phyloP scores from a whole-genome alignment of 441 rosid species.

The Croton setiger region DNA sequence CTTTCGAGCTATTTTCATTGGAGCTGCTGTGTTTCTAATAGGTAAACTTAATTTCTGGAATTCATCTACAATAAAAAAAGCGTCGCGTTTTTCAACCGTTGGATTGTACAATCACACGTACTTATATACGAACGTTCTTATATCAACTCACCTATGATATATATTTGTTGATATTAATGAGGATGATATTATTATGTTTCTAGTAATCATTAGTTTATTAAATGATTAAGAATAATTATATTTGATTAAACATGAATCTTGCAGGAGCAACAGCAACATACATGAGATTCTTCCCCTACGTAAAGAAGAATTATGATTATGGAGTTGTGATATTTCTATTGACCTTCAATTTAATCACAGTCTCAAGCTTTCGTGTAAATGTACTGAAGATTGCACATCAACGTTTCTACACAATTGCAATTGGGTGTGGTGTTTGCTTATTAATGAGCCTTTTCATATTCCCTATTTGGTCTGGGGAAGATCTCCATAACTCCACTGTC shows the following conservation, averaged over 20 bases:
- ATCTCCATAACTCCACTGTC: slow-evolving; percentile 68
- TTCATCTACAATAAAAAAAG: too few species aligned
- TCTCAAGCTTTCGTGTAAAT: slow-evolving; percentile 68
- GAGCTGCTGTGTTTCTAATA: slow-evolving; percentile 55
- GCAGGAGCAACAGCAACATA: slow-evolving; percentile 72
- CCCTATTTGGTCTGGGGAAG: slow-evolving; percentile 89
- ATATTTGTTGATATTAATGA: too few species aligned
- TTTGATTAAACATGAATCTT: neutral
- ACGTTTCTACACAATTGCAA: slow-evolving; percentile 61
- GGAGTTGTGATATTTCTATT: slow-evolving; percentile 82
- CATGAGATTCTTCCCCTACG: slow-evolving; percentile 67
- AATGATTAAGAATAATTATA: neutral
- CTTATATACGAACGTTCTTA: too few species aligned
- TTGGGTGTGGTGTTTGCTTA: slow-evolving; percentile 74
- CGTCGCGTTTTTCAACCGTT: too few species aligned
- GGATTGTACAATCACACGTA: too few species aligned
- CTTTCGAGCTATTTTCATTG: slow-evolving; percentile 67
- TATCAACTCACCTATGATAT: too few species aligned
- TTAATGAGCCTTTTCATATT: slow-evolving; percentile 61
- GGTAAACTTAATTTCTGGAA: slow-evolving; percentile 32
- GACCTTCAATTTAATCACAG: slow-evolving; percentile 77
- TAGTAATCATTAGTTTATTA: too few species aligned
- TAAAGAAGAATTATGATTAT: slow-evolving; percentile 82
- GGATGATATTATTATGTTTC: too few species aligned
- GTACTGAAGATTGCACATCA: slow-evolving; percentile 63